These are phyloP conservation scores for Grigorovia yakushimaensis DNA, from an alignment of 805 yeast species.

Conservation along the genomic window DNA sequence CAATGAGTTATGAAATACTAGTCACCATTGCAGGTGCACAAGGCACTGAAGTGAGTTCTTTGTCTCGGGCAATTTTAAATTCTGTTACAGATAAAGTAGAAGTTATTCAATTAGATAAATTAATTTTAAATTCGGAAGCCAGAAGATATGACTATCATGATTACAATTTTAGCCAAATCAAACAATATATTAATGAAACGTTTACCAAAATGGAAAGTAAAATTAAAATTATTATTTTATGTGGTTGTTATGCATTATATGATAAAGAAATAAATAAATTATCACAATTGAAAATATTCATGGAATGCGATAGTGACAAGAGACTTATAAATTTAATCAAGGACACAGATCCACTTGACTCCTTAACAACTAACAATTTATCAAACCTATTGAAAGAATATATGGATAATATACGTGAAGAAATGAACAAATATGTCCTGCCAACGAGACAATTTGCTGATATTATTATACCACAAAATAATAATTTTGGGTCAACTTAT, in stretches of 20 bases:
- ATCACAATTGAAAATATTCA: constrained; percentile 60
- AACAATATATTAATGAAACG: not conserved
- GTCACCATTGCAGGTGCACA: constrained; percentile 3
- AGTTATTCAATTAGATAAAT: not conserved
- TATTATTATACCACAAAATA: constrained; percentile 22
- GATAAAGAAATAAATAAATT: constrained; percentile 44
- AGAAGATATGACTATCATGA: not conserved
- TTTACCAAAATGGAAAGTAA: not conserved
- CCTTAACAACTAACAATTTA: constrained; percentile 2
- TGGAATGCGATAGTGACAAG: constrained; percentile 80
- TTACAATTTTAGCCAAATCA: not conserved
- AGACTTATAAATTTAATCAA: constrained; percentile 71
- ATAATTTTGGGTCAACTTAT: constrained; percentile 23
- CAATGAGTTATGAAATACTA: constrained; percentile 18
- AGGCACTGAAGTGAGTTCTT: not conserved
- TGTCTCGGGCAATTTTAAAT: not conserved
- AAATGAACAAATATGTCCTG: constrained; percentile 23
- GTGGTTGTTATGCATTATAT: constrained; percentile 75
- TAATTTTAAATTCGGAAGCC: not conserved
- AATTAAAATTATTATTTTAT: constrained; percentile 38
- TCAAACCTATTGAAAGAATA: constrained; percentile 19
- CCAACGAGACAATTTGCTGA: constrained; percentile 26
- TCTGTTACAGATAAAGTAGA: not conserved
- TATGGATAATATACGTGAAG: constrained; percentile 23
- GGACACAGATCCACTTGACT: constrained; percentile 5